phyloP scores from a whole-genome alignment of 2,329 filamentous ascomycete species.

The Chaetomiaceae sp. region DNA sequence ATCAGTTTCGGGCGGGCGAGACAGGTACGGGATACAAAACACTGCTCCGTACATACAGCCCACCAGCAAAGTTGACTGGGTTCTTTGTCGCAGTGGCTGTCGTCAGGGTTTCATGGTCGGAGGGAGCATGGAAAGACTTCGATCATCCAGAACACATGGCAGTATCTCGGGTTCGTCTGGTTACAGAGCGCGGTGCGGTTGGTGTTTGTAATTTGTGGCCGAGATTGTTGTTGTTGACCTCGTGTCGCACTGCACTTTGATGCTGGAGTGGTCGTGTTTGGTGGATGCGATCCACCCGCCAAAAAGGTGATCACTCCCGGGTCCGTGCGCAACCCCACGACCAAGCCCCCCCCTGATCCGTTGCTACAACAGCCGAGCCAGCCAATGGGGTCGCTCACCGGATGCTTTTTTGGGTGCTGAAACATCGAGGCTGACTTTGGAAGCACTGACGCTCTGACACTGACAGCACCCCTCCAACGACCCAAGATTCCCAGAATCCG shows the following conservation, averaged over 20 bases:
- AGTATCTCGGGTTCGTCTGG: not conserved
- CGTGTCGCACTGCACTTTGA: not conserved
- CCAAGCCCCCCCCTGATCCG: not conserved
- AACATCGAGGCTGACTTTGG: too few species aligned
- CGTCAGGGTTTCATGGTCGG: not conserved
- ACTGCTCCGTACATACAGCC: too few species aligned
- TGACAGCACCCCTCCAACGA: too few species aligned
- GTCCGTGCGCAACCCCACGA: slow-evolving; percentile 1
- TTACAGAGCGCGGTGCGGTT: not conserved
- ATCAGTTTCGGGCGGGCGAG: too few species aligned
- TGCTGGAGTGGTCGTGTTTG: not conserved
- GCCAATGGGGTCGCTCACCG: not conserved
- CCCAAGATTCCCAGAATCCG: too few species aligned
- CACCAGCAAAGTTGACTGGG: not conserved
- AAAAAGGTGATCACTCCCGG: not conserved
- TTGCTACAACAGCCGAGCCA: not conserved
- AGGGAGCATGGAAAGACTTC: not conserved
- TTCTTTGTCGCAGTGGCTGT: not conserved
- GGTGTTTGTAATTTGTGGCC: not conserved
- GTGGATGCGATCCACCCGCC: not conserved
- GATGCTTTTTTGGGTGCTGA: too few species aligned
- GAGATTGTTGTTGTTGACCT: slow-evolving; percentile 3
- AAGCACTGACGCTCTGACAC: too few species aligned
- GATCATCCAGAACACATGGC: not conserved
- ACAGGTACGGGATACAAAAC: too few species aligned